Evolutionary conservation across 257 asterid genomes (phyloP).

Genomic region (Solanum arcanum): DNA sequence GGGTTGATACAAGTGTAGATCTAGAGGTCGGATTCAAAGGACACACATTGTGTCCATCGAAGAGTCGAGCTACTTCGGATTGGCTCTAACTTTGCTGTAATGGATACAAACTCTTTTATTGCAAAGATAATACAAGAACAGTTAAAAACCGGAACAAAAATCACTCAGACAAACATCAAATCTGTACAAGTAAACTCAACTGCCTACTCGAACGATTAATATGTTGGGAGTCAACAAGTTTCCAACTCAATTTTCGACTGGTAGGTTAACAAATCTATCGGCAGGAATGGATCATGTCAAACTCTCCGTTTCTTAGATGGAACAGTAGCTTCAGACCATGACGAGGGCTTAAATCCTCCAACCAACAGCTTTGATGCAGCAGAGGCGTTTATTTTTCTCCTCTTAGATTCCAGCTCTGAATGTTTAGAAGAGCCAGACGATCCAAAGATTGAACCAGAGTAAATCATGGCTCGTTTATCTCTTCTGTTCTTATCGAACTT

Average conservation of each 20-base stretch:
- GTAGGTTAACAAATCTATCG: not conserved
- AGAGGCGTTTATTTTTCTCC: constrained; percentile 59
- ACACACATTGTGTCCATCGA: not conserved
- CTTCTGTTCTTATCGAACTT: constrained; percentile 60
- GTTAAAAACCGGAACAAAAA: not conserved
- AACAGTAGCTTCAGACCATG: constrained; percentile 32
- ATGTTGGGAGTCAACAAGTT: not conserved
- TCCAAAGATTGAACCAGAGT: constrained; percentile 66
- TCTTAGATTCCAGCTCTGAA: constrained; percentile 66
- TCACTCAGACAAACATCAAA: not conserved
- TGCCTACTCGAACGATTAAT: not conserved
- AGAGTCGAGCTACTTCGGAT: not conserved
- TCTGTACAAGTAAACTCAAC: not conserved
- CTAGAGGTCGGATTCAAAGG: not conserved
- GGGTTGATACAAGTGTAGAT: not conserved
- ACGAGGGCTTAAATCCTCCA: constrained; percentile 70
- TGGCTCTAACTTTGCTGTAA: not conserved
- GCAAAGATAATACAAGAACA: not conserved
- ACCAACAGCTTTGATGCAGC: constrained; percentile 54
- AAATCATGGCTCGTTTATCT: constrained; percentile 73
- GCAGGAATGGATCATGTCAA: not conserved
- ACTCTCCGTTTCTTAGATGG: constrained; percentile 8
- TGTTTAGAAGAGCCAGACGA: constrained; percentile 37
- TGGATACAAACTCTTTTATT: not conserved
- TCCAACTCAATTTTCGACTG: not conserved